Conservation (phyloP, 306 rosid species). For the Mimosa pudica region DNA sequence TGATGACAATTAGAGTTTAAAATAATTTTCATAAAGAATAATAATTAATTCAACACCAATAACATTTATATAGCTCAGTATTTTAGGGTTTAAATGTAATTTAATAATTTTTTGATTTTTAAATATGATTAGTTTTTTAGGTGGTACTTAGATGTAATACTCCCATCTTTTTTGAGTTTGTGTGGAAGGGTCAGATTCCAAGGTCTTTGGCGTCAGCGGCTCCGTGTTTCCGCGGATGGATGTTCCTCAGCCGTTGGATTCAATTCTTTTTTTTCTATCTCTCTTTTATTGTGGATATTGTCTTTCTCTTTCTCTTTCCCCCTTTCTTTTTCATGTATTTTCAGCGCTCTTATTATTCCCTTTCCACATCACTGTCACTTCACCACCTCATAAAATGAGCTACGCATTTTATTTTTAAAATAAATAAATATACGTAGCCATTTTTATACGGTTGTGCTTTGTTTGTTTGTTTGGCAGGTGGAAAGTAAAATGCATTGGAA, state of each 20-base stretch:
- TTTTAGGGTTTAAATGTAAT: too few relatives aligned
- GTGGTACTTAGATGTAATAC: too few relatives aligned
- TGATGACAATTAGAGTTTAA: too few relatives aligned
- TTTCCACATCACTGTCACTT: neutral
- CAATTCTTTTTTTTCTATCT: slow-evolving; percentile 5
- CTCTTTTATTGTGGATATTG: neutral
- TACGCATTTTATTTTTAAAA: neutral
- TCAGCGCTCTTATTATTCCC: neutral
- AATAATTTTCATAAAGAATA: too few relatives aligned
- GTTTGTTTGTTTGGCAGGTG: neutral
- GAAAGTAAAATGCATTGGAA: neutral
- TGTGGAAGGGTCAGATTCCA: slow-evolving; percentile 72
- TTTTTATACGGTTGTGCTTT: neutral
- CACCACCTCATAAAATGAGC: too few relatives aligned
- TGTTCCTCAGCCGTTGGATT: slow-evolving; percentile 92
- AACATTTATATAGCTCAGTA: too few relatives aligned
- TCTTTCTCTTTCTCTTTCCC: slow-evolving; percentile 24
- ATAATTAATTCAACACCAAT: too few relatives aligned
- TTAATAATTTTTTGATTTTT: too few relatives aligned
- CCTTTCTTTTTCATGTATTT: slow-evolving; percentile 37
- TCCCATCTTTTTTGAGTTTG: neutral
- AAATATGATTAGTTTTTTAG: too few relatives aligned
- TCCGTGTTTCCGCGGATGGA: slow-evolving; percentile 99
- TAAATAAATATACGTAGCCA: neutral
- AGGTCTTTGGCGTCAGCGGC: slow-evolving; percentile 90